These are phyloP conservation scores for Bryoerythrophyllum caledonicum DNA, from an alignment of 225 moss, liverwort and hornwort genomes.

Conservation along the genomic window DNA sequence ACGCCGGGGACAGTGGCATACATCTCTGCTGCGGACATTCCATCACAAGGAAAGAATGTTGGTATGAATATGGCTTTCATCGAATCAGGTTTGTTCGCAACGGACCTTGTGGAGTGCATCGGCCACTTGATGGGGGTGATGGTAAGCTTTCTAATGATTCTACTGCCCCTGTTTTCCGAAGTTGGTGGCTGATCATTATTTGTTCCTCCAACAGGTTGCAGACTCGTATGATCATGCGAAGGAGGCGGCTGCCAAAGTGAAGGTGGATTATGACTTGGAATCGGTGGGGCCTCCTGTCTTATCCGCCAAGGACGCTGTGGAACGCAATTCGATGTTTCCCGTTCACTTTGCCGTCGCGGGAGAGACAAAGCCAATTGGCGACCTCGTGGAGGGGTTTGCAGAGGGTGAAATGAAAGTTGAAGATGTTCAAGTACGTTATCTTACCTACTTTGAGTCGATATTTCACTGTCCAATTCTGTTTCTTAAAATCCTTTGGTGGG, in stretches of 20 bases:
- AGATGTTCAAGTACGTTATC: slow-evolving; percentile 30
- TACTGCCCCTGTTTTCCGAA: background rate
- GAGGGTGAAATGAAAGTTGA: slow-evolving; percentile 34
- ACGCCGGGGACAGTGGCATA: slow-evolving; percentile 51
- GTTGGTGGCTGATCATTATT: background rate
- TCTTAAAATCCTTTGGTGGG: background rate
- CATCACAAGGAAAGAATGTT: slow-evolving; percentile 33
- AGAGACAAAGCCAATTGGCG: slow-evolving; percentile 20
- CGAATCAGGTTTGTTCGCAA: slow-evolving; percentile 45
- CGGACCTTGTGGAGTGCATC: slow-evolving; percentile 33
- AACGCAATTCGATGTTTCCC: slow-evolving; percentile 25
- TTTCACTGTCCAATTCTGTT: background rate
- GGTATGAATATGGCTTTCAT: background rate
- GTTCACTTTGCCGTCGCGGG: background rate
- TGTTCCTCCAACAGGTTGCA: slow-evolving; percentile 41
- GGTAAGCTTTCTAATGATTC: slow-evolving; percentile 28
- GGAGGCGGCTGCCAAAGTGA: slow-evolving; percentile 53
- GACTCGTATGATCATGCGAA: slow-evolving; percentile 65
- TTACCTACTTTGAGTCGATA: background rate
- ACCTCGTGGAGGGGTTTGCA: slow-evolving; percentile 14
- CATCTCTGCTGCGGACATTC: slow-evolving; percentile 51
- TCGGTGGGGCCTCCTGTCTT: slow-evolving; percentile 40
- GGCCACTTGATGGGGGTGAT: slow-evolving; percentile 16
- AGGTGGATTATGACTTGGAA: slow-evolving; percentile 41
- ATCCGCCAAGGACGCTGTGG: slow-evolving; percentile 54